These are phyloP conservation scores for Boletus rubropictus DNA, from an alignment of 768 basidiomycete species.

Conservation along the genomic window DNA sequence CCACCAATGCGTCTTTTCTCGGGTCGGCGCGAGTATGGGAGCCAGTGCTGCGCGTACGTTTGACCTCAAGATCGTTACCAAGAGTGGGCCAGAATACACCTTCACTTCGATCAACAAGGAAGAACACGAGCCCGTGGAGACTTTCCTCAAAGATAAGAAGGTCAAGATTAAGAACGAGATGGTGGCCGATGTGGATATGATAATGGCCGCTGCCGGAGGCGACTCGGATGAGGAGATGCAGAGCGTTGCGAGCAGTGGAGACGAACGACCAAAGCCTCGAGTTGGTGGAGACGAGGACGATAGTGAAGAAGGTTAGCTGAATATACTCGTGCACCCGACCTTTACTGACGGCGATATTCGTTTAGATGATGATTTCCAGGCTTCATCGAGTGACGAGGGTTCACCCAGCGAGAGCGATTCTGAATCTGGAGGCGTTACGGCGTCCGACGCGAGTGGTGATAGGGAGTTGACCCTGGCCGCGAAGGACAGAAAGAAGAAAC, in stretches of 20 bases:
- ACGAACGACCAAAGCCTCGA: constrained; percentile 50
- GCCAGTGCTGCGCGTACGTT: constrained; percentile 86
- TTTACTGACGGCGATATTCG: background rate
- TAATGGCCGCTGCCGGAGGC: constrained; percentile 57
- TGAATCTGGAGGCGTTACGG: constrained; percentile 65
- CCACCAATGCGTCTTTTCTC: constrained; percentile 86
- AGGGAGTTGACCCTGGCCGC: constrained; percentile 47
- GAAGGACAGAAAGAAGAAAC: constrained; percentile 34
- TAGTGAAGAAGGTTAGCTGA: constrained; percentile 57
- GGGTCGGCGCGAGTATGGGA: constrained; percentile 81
- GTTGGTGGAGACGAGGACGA: constrained; percentile 60
- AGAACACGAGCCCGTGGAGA: constrained; percentile 81
- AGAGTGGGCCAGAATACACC: constrained; percentile 76
- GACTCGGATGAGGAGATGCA: constrained; percentile 82
- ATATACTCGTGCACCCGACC: background rate
- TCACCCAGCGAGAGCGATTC: constrained; percentile 76
- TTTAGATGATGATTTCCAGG: constrained; percentile 86
- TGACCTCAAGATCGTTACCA: constrained; percentile 85
- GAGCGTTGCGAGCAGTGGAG: constrained; percentile 68
- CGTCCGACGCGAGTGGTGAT: constrained; percentile 82
- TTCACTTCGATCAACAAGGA: constrained; percentile 96
- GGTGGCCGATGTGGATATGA: constrained; percentile 78
- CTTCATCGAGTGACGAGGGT: constrained; percentile 79
- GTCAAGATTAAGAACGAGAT: constrained; percentile 94
- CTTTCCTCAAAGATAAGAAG: constrained; percentile 86